Evolutionary conservation across 345 rosid species (phyloP), one percentile per base, ranked within the genome.

Genomic region (Cardamine resedifolia): DNA sequence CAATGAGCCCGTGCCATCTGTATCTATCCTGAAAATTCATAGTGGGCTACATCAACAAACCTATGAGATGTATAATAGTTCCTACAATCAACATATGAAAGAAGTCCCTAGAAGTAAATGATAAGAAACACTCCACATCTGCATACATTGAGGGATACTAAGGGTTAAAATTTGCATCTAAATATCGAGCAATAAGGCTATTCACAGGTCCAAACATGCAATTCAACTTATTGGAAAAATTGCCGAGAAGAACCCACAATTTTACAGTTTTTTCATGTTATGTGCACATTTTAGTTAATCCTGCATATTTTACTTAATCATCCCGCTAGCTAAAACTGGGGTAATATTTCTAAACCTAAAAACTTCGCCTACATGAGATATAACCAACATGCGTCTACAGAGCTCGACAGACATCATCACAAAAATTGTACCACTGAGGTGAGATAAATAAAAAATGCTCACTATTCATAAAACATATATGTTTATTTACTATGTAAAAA

Each of bases 11-110:
- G 75, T 27, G 49, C 73, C 87, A 66, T 76, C 79, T 41, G 87
- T 83, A 70, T 95, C 96, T 60, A 88, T 80, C 83, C 99, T 91
- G 97, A 81, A 88, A 79, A 59, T 65, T 72, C 57, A 72, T 47
- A 36, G 38, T 45, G 67, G 73, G 76, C 5, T 51, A 28, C 60
- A 72, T 31, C 78, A 77, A 20, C 24, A 64, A 65, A 77, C 48
- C 48, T 33, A 61, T 33, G 16, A 77, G 69, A 57, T 58, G 38
- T 57, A 43, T 39, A 63, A 64, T 28, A 58, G 68, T 14, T 60
- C 52, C 34, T 28, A 58, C 20, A 41, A 59, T 41, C 47, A 67
- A 63, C 69, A 31, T 43, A 68, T 52, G 33, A 75, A 60, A 52
- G 23, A 59, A 50, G 6, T 66, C 33, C 55, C 20, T 28, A 19